Evolutionary conservation across 352 stramenopile genomes (phyloP), one percentile per base, ranked within the genome.

Genomic region (Phytopythium montanum): DNA sequence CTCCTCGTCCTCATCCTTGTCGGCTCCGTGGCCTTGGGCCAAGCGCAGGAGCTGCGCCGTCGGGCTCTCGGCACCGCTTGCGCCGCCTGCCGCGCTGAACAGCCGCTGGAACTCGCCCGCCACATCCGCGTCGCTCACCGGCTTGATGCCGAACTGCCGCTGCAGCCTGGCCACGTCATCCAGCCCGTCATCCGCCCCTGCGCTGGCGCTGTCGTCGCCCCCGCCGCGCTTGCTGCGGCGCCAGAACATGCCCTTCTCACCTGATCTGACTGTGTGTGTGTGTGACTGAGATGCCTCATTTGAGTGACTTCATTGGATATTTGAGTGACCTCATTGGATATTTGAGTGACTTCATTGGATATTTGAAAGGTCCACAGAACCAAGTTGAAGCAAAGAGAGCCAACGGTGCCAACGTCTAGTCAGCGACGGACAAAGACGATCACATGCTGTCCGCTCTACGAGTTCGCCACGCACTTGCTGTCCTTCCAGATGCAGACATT

Each of bases 81-180:
- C n/a, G n/a, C 42, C 42, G 23, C 29, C 56, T 5, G 34, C 46
- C 25, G 53, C 67, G 16, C 69, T 72, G 36, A 92, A 69, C 19
- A 94, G 71, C 65, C 69, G 62, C 52, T 73, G 65, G 26, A 92
- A 77, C 45, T 94, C 85, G 39, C 60, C 68, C 62, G 91, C 68
- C 21, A 94, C 79, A 48, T 94, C 80, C 44, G 75, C 77, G 57
- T 92, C 81, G 23, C 60, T 81, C 51, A 91, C 69, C 33, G 78
- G 69, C 34, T 76, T 81, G 65, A 94, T 92, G 6, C 85, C 81
- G 56, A 94, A 90, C 70, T 92, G 76, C 18, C 77, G 73, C 70
- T 92, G 82, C 39, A 92, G 70, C 66, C 80, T 77, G 4, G 41
- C 56, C 25, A 92, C 58, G 26, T 92, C 78, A 39, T 87, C 72